phyloP scores from a whole-genome alignment of 2,329 filamentous ascomycete species.

The Metarhizium sp. region DNA sequence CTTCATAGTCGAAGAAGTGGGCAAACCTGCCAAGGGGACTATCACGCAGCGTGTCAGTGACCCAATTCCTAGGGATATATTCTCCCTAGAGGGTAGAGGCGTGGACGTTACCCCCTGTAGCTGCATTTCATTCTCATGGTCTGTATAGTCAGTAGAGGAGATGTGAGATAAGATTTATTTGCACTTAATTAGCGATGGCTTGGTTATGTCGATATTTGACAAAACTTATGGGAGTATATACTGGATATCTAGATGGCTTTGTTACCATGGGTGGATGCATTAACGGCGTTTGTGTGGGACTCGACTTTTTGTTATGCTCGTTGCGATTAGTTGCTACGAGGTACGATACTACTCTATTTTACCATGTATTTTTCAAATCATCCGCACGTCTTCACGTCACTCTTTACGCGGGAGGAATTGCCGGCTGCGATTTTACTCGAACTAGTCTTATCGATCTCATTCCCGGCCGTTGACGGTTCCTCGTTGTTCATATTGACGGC shows the following conservation, averaged over 20 bases:
- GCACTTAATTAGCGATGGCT: neutral
- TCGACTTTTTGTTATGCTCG: neutral
- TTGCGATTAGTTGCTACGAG: neutral
- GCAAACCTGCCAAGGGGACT: neutral
- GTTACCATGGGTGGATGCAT: constrained; percentile 1
- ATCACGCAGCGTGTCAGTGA: constrained; percentile 3
- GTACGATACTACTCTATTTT: neutral
- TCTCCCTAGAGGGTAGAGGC: constrained; percentile 4
- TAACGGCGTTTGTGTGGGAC: neutral
- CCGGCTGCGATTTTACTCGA: too few relatives aligned
- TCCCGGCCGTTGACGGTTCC: too few relatives aligned
- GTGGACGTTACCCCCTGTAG: constrained; percentile 4
- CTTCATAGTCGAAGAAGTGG: constrained; percentile 34
- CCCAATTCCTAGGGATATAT: neutral
- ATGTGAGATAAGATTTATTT: neutral
- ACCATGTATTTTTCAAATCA: neutral
- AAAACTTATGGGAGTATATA: neutral
- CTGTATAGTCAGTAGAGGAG: neutral
- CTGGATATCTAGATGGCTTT: neutral
- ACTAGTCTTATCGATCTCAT: too few relatives aligned
- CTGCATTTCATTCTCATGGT: constrained; percentile 6
- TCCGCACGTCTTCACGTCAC: neutral
- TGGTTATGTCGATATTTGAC: neutral
- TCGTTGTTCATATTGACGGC: too few relatives aligned
- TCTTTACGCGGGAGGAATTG: neutral